A percentile compares a stretch with the other conserved stretches of the same genome.
phyloP scores from a whole-genome alignment of 1,284 basidiomycete genomes.

The Ustilago sp. region DNA sequence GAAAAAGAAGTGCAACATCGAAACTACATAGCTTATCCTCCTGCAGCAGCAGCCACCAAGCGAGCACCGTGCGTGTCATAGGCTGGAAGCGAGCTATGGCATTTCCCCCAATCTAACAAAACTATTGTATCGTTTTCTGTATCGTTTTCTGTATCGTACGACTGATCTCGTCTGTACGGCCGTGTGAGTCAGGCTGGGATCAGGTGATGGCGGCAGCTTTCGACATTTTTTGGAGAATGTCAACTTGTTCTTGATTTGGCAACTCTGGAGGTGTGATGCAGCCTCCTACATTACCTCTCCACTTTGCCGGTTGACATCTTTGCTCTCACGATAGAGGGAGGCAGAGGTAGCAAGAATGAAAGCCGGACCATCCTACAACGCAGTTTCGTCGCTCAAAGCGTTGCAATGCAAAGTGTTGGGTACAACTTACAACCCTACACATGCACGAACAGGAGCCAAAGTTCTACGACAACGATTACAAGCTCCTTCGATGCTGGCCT shows the following conservation, averaged over 20 bases:
- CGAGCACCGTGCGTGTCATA: slow-evolving; percentile 19
- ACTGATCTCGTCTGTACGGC: background rate
- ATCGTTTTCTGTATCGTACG: background rate
- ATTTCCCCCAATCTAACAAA: no score
- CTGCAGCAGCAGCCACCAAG: background rate
- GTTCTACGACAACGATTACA: slow-evolving; percentile 57
- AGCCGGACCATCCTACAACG: slow-evolving; percentile 43
- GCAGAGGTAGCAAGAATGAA: slow-evolving; percentile 21
- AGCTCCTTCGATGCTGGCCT: slow-evolving; percentile 63
- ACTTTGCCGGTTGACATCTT: no score
- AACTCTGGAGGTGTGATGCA: background rate
- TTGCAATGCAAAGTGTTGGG: slow-evolving; percentile 60
- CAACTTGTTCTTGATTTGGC: slow-evolving; percentile 1
- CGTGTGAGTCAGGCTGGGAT: no score
- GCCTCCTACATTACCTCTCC: no score
- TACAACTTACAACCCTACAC: slow-evolving; percentile 55
- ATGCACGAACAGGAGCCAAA: slow-evolving; percentile 62
- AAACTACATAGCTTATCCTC: no score
- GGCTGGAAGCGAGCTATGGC: background rate
- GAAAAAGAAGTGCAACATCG: no score
- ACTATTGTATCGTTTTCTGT: no score
- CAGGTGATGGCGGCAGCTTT: slow-evolving; percentile 9
- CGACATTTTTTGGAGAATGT: background rate
- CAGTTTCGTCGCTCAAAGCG: slow-evolving; percentile 52
- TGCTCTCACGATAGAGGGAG: background rate